Evolutionary conservation across 805 yeast genomes (phyloP).

Genomic region (Sugiyamaella floridensis): DNA sequence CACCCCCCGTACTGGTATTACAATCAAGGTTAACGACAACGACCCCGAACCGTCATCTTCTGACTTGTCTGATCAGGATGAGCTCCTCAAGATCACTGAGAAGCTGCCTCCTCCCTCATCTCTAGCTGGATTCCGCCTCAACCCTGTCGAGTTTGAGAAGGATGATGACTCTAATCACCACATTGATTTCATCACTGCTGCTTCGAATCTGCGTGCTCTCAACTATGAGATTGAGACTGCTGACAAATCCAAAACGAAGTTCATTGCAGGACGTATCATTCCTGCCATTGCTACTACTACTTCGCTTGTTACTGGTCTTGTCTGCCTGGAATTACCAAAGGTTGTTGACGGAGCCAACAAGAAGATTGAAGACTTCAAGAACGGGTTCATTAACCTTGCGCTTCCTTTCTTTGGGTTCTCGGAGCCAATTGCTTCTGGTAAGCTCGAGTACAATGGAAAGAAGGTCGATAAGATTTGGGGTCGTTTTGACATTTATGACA

Average conservation of each 20-base stretch:
- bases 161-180: slow-evolving; percentile 97
- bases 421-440: slow-evolving; percentile 85
- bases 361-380: slow-evolving; percentile 79
- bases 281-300: slow-evolving; percentile 99
- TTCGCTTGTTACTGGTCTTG: slow-evolving; percentile 93
- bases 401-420: slow-evolving; percentile 95
- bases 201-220: slow-evolving; percentile 92
- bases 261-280: slow-evolving; percentile 95
- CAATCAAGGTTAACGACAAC: slow-evolving; percentile 80
- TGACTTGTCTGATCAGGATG: slow-evolving; percentile 48
- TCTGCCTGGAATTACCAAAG: slow-evolving; percentile 85
- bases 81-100: slow-evolving; percentile 60
- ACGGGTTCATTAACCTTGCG: slow-evolving; percentile 87
- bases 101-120: slow-evolving; percentile 83
- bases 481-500: slow-evolving; percentile 59
- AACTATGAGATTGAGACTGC: slow-evolving; percentile 86
- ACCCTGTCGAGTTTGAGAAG: slow-evolving; percentile 92
- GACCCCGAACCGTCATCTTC: slow-evolving; percentile 58
- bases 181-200: slow-evolving; percentile 91
- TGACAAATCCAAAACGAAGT: slow-evolving; percentile 84
- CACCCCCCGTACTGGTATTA: slow-evolving; percentile 64
- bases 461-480: slow-evolving; percentile 91
- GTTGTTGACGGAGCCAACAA: slow-evolving; percentile 63
- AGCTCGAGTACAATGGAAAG: slow-evolving; percentile 72
- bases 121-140: slow-evolving; percentile 78